phyloP scores from a whole-genome alignment of 1,284 basidiomycete species.

The Rhodotorula mucilaginosa region DNA sequence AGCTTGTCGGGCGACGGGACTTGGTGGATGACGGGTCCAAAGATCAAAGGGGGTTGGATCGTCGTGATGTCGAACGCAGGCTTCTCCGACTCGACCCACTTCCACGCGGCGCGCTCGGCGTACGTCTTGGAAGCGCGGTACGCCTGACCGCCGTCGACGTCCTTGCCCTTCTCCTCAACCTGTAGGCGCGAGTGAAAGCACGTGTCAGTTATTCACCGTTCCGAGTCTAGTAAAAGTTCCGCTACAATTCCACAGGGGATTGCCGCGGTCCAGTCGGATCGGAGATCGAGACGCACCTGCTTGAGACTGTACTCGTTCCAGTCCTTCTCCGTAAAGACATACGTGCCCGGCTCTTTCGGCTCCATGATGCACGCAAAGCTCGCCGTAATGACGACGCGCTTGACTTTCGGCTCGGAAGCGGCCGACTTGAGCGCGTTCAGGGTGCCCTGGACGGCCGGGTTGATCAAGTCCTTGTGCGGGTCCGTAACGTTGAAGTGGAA shows the following conservation, averaged over 20 bases:
- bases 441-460: slow-evolving; percentile 55
- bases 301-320: slow-evolving; percentile 41
- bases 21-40: slow-evolving; percentile 40
- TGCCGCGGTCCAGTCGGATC: neutral
- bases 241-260: neutral
- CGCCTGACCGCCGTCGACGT: slow-evolving; percentile 25
- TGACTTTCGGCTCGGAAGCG: slow-evolving; percentile 46
- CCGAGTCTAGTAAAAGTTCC: neutral
- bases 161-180: slow-evolving; percentile 42
- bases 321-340: slow-evolving; percentile 42
- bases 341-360: slow-evolving; percentile 26
- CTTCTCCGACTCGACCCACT: slow-evolving; percentile 38
- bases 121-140: slow-evolving; percentile 39
- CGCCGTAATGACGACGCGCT: slow-evolving; percentile 53
- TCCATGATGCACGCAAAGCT: slow-evolving; percentile 47
- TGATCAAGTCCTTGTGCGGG: slow-evolving; percentile 49
- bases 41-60: slow-evolving; percentile 35
- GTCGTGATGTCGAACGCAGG: slow-evolving; percentile 34
- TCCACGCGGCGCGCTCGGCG: slow-evolving; percentile 44
- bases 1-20: slow-evolving; percentile 32
- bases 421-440: slow-evolving; percentile 50
- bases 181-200: neutral
- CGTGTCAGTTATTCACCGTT: neutral
- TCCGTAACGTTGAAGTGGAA: slow-evolving; percentile 47
- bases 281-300: neutral